Percentiles rank a stretch among this genome's conserved stretches.
phyloP scores from a whole-genome alignment of 495 filamentous ascomycete species.

The Parachaetomium inaequale region DNA sequence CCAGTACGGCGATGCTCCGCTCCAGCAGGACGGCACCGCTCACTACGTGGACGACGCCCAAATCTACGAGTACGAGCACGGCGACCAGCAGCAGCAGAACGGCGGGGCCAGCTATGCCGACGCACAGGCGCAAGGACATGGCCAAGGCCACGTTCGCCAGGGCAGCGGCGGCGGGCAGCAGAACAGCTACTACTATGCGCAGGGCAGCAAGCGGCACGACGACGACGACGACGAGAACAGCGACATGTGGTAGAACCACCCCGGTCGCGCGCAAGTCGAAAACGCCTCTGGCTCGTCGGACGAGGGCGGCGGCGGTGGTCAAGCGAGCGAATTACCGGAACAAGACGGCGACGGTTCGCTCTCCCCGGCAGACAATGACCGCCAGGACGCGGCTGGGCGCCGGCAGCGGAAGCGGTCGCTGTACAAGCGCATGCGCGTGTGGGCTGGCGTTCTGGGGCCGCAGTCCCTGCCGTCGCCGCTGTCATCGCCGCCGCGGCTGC shows the following conservation, averaged over 20 bases:
- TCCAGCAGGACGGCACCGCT: conserved; percentile 29
- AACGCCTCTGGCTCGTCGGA: background rate
- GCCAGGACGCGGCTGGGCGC: background rate
- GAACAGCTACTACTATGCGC: conserved; percentile 23
- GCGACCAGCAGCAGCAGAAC: conserved; percentile 19
- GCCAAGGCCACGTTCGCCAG: conserved; percentile 8
- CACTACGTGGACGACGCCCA: conserved; percentile 48
- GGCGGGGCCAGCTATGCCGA: conserved; percentile 10
- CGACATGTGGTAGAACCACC: conserved; percentile 35
- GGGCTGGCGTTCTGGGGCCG: background rate
- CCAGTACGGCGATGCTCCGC: conserved; percentile 43
- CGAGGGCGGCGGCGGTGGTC: background rate
- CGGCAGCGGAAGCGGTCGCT: conserved; percentile 1
- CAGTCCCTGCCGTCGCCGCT: background rate
- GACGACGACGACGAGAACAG: conserved; percentile 24
- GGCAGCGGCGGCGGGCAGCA: conserved; percentile 9
- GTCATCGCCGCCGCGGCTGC: background rate
- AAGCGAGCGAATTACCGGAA: too few species aligned
- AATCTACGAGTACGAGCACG: conserved; percentile 50
- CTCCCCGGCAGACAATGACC: background rate
- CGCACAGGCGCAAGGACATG: conserved; percentile 4
- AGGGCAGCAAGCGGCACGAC: conserved; percentile 17
- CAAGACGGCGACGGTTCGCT: background rate
- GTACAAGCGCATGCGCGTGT: conserved; percentile 7
- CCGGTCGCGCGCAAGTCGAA: background rate